Base-by-base conservation (phyloP, 441 rosid species). In the Jatropha multifida region DNA sequence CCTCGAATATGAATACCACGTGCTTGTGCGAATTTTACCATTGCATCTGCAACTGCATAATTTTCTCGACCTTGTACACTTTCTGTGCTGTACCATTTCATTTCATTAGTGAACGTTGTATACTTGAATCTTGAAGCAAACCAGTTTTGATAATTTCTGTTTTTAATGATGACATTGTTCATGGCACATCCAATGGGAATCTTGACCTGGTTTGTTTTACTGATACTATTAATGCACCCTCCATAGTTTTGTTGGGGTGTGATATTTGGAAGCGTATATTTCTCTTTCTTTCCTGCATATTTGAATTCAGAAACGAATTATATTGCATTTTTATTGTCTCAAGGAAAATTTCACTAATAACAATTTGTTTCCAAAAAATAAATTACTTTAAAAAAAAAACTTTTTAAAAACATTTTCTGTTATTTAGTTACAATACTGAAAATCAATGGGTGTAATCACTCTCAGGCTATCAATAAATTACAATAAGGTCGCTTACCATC, bases 71-170 rank as follows among this genome's bases (percentile, higher is more conserved):
- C 91, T 44, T 58, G 86, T 48, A 0, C 71, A 15, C 7, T 40
- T 84, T 93, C 96, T 0, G 90, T 91, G 79, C 88, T 77, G 68
- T 90, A 90, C 97, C 97, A 93, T 75, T 90, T 93, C 89, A 93
- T 91, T 81, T 85, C 90, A 40, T 91, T 93, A 46, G 92, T 90
- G 86, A 91, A 23, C 88, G 90, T 86, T 4, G 96, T 23, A 23
- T 23, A 23, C 23, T 23, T 23, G 23, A 23, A 23, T 23, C 23
- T 23, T 23, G 23, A 23, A 23, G 23, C 71, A 38, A 93, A 91
- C 98, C 98, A 93, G 11, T 84, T 49, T 41, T 73, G 73, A 73
- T 92, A 94, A 9, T 69, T 85, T 54, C 41, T 9, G 81, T 84
- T 87, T 42, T 77, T 74, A 7, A 92, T 86, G 49, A 94, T 92